Evolutionary conservation across 768 basidiomycete species (phyloP).

Genomic region (Trametes villosa): DNA sequence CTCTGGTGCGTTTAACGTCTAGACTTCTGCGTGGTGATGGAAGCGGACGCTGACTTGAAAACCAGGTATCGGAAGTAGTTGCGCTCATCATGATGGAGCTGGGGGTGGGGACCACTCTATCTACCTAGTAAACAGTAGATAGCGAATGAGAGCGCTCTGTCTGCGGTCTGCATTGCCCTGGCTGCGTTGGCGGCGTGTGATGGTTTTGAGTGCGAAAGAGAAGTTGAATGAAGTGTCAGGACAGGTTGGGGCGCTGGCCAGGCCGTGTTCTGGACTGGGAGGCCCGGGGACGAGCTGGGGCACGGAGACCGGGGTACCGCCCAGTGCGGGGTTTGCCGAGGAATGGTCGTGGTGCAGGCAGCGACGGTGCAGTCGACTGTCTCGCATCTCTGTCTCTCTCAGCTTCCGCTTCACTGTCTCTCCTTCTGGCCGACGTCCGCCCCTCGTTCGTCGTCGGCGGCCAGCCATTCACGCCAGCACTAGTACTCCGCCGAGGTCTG

Average conservation of each 20-base stretch:
- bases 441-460: not conserved
- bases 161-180: slow-evolving; percentile 1
- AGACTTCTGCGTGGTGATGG: not conserved
- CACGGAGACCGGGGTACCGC: slow-evolving; percentile 11
- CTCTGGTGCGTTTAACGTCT: slow-evolving; percentile 62
- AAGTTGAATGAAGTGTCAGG: not conserved
- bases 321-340: slow-evolving; percentile 16
- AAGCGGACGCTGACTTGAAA: slow-evolving; percentile 2
- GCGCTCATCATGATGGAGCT: slow-evolving; percentile 19
- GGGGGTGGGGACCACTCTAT: slow-evolving; percentile 12
- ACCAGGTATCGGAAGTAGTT: slow-evolving; percentile 31
- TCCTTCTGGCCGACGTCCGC: not conserved
- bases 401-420: slow-evolving; percentile 15
- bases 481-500: not conserved
- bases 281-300: not conserved
- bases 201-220: not conserved
- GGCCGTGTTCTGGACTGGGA: not conserved
- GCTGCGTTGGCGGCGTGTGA: not conserved
- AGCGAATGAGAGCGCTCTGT: slow-evolving; percentile 11
- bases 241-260: not conserved
- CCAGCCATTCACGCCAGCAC: not conserved
- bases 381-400: slow-evolving; percentile 1
- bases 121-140: slow-evolving; percentile 7
- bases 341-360: slow-evolving; percentile 6
- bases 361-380: not conserved